Base-by-base conservation (phyloP, 2,329 filamentous ascomycete genomes). In the Epichloe hybrida region DNA sequence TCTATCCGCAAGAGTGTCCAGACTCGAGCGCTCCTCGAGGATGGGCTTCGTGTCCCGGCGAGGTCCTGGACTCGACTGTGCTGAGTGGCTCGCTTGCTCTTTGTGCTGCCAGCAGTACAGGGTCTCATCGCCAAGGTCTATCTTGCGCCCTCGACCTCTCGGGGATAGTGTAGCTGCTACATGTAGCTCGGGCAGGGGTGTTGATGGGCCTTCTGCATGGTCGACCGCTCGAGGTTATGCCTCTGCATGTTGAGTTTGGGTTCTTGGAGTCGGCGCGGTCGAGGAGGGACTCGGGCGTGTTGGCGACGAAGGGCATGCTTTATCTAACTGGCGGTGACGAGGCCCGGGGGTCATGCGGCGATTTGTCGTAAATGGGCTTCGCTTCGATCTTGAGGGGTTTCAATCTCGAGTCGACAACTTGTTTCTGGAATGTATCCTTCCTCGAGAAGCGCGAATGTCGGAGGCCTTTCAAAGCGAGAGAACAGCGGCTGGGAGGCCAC, bases 91-190 rank as follows among this genome's bases (percentile, higher is more conserved):
- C 51, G 88, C 88, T 66, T 98, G 93, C 52, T 93, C 88, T 64
- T 87, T 90, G 71, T 98, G 93, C 65, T 96, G 89, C 85, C 87
- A 95, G 72, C 91, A 97, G 69, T 89, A 96, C 47, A 83, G 77
- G n/a, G 69, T 73, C 54, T 80, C 76, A 46, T 79, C 74, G 51
- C 72, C 69, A 2, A 77, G 74, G 53, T 80, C 75, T 50, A 71
- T 68, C 5, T 54, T 58, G 21, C 54, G 54, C 58, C 53, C 57
- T 53, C 59, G 62, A 64, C 48, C 52, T 59, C 53, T 49, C 5
- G 60, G 55, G 37, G 52, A 49, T 47, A 46, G 50, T 49, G 49
- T 38, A 39, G 49, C 17, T 17, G 17, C 17, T 17, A n/a, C n/a
- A n/a, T 35, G 49, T 37, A 42, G 49, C 17, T 35, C 46, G 62